A percentile compares a stretch with the other conserved stretches of the same genome.
These are phyloP conservation scores for Cladosporium cucumerinum DNA, from an alignment of 2,329 filamentous ascomycete genomes.

Conservation along the genomic window DNA sequence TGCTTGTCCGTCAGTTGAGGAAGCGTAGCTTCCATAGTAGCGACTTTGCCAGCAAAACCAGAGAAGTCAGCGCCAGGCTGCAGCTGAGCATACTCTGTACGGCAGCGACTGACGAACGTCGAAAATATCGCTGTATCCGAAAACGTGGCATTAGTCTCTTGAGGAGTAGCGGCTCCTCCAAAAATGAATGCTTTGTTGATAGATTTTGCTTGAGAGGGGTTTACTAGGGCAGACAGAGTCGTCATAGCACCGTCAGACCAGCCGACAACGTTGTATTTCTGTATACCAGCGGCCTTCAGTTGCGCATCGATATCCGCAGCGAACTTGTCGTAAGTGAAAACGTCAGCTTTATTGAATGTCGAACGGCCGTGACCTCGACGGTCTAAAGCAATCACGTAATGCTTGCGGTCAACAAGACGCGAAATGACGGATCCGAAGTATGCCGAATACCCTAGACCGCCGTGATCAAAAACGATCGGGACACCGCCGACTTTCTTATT, in stretches of 20 bases:
- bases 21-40: constrained; percentile 38
- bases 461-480: constrained; percentile 42
- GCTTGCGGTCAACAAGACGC: constrained; percentile 31
- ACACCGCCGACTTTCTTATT: constrained; percentile 35
- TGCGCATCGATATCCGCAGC: constrained; percentile 37
- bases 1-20: constrained; percentile 32
- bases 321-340: constrained; percentile 42
- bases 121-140: constrained; percentile 34
- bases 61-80: constrained; percentile 40
- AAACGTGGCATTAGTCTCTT: constrained; percentile 40
- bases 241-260: constrained; percentile 45
- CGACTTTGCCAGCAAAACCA: constrained; percentile 38
- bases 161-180: constrained; percentile 33
- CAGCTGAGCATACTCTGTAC: constrained; percentile 36
- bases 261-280: constrained; percentile 37
- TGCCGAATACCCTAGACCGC: constrained; percentile 43
- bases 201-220: constrained; percentile 30
- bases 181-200: constrained; percentile 44
- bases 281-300: constrained; percentile 32
- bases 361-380: constrained; percentile 44
- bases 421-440: constrained; percentile 42
- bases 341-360: constrained; percentile 36
- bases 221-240: constrained; percentile 38
- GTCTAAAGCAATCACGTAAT: constrained; percentile 43
- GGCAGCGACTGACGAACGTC: constrained; percentile 37